Base-by-base conservation (phyloP, 2,329 filamentous ascomycete genomes). In the Diaporthe aspalathi region DNA sequence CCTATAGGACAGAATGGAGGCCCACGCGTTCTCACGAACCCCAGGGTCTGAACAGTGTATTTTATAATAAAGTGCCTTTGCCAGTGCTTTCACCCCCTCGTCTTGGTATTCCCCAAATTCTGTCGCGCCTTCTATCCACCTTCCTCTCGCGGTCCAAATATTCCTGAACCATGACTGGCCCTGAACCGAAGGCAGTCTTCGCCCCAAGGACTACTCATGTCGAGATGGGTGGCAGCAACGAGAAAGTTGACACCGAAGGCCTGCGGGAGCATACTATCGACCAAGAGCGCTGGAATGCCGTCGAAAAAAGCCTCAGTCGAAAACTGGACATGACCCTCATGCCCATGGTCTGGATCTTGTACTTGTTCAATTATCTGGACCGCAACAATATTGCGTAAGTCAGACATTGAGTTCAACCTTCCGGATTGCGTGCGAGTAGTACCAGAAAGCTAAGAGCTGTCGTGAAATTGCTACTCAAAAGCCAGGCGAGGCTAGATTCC, bases 261-360 rank as follows among this genome's bases (percentile, higher is more conserved):
- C 8, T 14, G 52, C 29, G 14, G 40, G 35, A 57, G 22, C 32
- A 24, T 6, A 2, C 32, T 3, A 17, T 57, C 14, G n/a, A 57
- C n/a, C 35, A 57, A 40, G 54, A 57, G 35, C 35, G 54, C n/a
- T 45, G 24, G 38, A 20, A 76, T 57, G 75, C 77, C 7, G 76
- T 74, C 29, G 80, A 82, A 74, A 81, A 81, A 69, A 76, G 75
- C 0, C 79, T 82, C 11, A 80, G 82, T 12, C 75, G 78, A 57
- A 83, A 82, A 73, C 73, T 82, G 9, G 80, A 82, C 65, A 76
- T 72, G 49, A 74, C 80, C 47, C 81, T 83, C 74, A 80, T 83
- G 75, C 83, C 83, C 2, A 81, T 80, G 63, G 72, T 83, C 17
- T 81, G 80, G 70, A 73, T 79, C 3, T 82, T 85, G 76, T 85